Evolutionary conservation across 257 asterid genomes (phyloP).

Genomic region (Solanum sitiens): DNA sequence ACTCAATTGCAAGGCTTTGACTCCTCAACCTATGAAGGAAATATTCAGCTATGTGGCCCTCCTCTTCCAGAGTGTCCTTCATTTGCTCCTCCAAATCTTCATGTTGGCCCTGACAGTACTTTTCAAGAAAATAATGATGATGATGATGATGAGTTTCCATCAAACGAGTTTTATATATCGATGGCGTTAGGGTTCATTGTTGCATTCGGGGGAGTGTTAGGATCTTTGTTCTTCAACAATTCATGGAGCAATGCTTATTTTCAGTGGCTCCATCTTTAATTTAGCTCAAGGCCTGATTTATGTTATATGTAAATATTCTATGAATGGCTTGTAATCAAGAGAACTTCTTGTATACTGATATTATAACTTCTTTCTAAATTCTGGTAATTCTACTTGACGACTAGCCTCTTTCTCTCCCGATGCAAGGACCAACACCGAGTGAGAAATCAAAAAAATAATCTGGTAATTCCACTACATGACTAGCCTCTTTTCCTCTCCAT

Average conservation of each 20-base stretch:
- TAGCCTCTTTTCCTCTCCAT: background rate
- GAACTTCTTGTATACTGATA: background rate
- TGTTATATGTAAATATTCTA: background rate
- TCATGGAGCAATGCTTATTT: slow-evolving; percentile 9
- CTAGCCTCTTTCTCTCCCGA: background rate
- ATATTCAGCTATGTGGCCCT: slow-evolving; percentile 11
- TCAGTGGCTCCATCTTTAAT: background rate
- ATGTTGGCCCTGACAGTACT: background rate
- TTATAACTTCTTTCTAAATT: background rate
- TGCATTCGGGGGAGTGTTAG: slow-evolving; percentile 24
- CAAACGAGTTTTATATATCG: background rate
- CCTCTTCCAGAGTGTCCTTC: slow-evolving; percentile 2
- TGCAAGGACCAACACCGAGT: background rate
- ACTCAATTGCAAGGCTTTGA: slow-evolving; percentile 23
- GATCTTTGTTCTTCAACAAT: slow-evolving; percentile 1
- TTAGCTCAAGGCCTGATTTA: background rate
- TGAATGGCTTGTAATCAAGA: background rate
- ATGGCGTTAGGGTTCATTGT: slow-evolving; percentile 8
- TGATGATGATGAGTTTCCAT: background rate
- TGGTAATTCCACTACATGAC: background rate
- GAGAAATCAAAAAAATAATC: background rate
- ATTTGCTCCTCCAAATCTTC: background rate
- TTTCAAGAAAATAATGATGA: background rate
- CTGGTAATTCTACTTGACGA: background rate
- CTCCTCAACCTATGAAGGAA: slow-evolving; percentile 15